Percentiles rank a stretch among this genome's conserved stretches.
phyloP scores from a whole-genome alignment of 306 rosid species.

The Pueraria montana region DNA sequence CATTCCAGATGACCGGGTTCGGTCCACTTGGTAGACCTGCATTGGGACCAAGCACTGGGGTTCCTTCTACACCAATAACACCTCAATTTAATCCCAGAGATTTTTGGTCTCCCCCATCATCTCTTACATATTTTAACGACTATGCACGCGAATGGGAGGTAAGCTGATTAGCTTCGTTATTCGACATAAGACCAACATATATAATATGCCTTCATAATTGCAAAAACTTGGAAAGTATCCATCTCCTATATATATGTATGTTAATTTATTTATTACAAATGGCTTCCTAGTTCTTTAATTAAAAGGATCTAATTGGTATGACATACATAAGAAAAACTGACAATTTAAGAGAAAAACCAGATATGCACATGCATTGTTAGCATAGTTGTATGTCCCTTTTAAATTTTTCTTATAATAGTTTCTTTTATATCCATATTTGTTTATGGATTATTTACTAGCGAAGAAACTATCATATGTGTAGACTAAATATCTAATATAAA shows the following conservation, averaged over 20 bases:
- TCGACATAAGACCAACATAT: background rate
- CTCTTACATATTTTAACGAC: background rate
- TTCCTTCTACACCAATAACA: background rate
- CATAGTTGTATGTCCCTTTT: background rate
- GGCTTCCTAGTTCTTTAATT: background rate
- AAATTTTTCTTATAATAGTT: background rate
- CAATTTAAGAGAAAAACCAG: background rate
- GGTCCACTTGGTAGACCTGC: background rate
- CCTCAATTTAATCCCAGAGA: background rate
- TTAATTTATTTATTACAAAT: background rate
- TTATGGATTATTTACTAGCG: too few relatives aligned
- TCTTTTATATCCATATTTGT: background rate
- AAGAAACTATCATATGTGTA: too few relatives aligned
- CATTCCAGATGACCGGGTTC: background rate
- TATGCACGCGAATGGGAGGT: background rate
- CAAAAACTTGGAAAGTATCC: background rate
- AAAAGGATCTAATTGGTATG: background rate
- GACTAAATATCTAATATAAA: too few relatives aligned
- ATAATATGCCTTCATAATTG: background rate
- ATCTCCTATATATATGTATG: background rate
- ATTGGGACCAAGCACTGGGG: background rate
- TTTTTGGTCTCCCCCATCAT: background rate
- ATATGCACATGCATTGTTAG: too few relatives aligned
- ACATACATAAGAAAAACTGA: background rate
- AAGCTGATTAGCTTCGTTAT: background rate